Base-by-base conservation (phyloP, 1,284 basidiomycete genomes). In the Xanthoconium separans region DNA sequence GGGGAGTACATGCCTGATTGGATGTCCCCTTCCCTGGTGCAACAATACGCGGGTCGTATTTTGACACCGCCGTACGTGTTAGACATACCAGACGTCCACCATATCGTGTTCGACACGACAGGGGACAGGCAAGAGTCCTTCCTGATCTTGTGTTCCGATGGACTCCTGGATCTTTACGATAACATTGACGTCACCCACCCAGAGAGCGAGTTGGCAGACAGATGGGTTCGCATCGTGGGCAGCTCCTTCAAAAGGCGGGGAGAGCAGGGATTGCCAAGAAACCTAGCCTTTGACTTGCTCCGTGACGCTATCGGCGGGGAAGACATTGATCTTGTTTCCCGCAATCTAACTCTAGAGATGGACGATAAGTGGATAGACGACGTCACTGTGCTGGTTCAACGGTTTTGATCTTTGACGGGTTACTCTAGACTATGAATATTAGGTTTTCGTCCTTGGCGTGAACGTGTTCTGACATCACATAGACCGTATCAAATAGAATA, bases 301-400 rank as follows among this genome's bases (percentile, higher is more conserved):
- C 75, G 82, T 4, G 77, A 85, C 47, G 81, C 75, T 1, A 71
- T 87, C 33, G 85, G 85, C 3, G 84, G 83, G 5, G 66, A 75
- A 12, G 77, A 85, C 60, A 57, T 63, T 22, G 72, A 77, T 22
- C 69, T 73, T 22, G 75, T 79, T 15, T 86, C 84, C n/a, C 73
- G 78, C 52, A 76, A 78, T 58, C 64, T 87, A 45, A 85, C 84
- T 11, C 76, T 87, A 41, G 84, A 87, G 65, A 82, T 83, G 77
- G 73, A 76, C 40, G 77, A 76, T 39, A 75, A 77, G 55, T 87
- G 85, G 85, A 82, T 86, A 75, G 85, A 87, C 65, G 85, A 87
- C 65, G 81, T 82, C n/a, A 87, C 84, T 0, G 75, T 87, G 34
- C 58, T 85, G 24, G 77, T 86, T 50, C 74, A 74, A 53, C 68